Evolutionary conservation across 371 early-diverging fungal species (phyloP), one percentile per base, ranked within the genome.

Genomic region (Parasitella parasitica): DNA sequence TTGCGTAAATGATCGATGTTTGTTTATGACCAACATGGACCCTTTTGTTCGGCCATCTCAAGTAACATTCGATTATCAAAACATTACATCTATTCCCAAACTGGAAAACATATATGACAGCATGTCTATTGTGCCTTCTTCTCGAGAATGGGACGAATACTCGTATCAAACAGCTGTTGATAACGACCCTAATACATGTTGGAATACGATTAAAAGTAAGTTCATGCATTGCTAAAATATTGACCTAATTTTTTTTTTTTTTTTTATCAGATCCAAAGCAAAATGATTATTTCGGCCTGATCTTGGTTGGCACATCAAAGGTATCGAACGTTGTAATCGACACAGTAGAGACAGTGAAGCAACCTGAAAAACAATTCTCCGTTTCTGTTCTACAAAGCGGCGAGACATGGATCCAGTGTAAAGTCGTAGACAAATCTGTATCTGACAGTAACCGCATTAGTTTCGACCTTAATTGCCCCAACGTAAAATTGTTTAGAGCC

Each of bases 101-200:
- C 22, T 62, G 3, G 71, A 70, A 28, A 41, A 6, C 4, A 11
- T 24, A 0, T 70, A 70, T 30, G 57, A 63, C 32, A 22, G 51
- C 24, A 12, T 59, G 12, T 51, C 75, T 52, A 66, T 68, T 27
- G 59, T 77, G 24, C 78, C 84, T 0, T 56, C 64, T 0, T 61
- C 66, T 0, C 65, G 72, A 8, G 77, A 77, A 46, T 82, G 84
- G 71, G 76, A 74, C 8, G 70, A 78, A 49, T 72, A 80, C 59
- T 78, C 80, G 1, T 86, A 81, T 51, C 85, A 85, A 35, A 75
- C 66, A 15, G 84, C 80, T 1, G 85, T 85, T 0, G 86, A 86
- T 64, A 68, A 66, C n/a, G 78, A 85, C 65, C 69, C 74, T 8
- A 80, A 59, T 6, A 84, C 85, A 6, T 86, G 86, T 46, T 86